Conservation (phyloP, 2,329 filamentous ascomycete genomes). For the Pyrenophora graminea region DNA sequence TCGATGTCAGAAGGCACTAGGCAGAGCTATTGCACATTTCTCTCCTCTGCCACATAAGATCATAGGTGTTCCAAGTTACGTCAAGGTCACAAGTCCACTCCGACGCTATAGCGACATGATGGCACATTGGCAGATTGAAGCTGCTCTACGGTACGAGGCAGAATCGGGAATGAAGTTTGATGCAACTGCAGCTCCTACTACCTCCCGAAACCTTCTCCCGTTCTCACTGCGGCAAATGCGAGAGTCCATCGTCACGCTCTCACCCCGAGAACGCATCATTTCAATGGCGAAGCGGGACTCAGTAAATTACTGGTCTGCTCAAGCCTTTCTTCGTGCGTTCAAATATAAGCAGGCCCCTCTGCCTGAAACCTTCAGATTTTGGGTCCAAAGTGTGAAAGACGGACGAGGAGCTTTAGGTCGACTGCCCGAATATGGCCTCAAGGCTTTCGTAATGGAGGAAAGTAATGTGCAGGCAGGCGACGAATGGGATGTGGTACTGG, state of each 20-base stretch:
- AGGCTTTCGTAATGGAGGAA: conserved; percentile 15
- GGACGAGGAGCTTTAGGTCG: conserved; percentile 10
- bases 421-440: conserved; percentile 25
- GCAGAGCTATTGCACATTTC: conserved; percentile 51
- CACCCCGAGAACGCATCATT: conserved; percentile 53
- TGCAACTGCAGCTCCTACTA: conserved; percentile 20
- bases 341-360: conserved; percentile 59
- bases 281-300: conserved; percentile 41
- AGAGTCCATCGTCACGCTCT: conserved; percentile 52
- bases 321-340: conserved; percentile 62
- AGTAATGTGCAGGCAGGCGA: conserved; percentile 45
- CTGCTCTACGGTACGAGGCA: conserved; percentile 62
- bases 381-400: conserved; percentile 19
- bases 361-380: conserved; percentile 52
- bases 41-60: conserved; percentile 55
- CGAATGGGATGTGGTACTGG: conserved; percentile 52
- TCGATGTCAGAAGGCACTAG: conserved; percentile 49
- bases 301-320: conserved; percentile 55
- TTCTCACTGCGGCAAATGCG: conserved; percentile 56
- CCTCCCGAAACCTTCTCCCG: conserved; percentile 53
- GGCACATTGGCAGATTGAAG: conserved; percentile 67
- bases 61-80: conserved; percentile 59
- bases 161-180: conserved; percentile 50
- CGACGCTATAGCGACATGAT: conserved; percentile 65
- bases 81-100: conserved; percentile 64